Evolutionary conservation across 352 stramenopile genomes (phyloP), one percentile per base, ranked within the genome.

Genomic region (Globisporangium apiculatum): DNA sequence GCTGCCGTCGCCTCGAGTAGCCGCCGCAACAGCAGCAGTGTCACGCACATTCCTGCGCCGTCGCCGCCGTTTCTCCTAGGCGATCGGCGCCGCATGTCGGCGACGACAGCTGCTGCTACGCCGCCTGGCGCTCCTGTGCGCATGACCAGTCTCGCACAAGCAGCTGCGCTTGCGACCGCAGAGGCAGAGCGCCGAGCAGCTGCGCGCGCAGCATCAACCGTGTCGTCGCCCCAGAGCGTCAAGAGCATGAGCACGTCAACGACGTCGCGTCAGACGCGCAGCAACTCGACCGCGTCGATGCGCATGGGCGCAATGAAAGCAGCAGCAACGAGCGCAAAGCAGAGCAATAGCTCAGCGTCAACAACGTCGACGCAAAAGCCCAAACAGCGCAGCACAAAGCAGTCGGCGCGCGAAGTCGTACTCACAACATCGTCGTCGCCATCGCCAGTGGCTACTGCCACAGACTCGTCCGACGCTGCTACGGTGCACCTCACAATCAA

Each of bases 401-500:
- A 49, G 14, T 41, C 52, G 41, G 31, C 40, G 42, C 47, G 53
- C 37, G 54, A 51, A 37, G 31, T 57, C 7, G 62, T 73, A 37
- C 71, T 71, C 60, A 57, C 62, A 37, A 63, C 51, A 31, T 38
- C 62, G 0, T 11, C 58, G 35, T 45, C 58, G 43, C 24, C 54
- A 46, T 57, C 37, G 42, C 3, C 48, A 51, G 15, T n/a, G 8
- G 24, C 48, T 14, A 31, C 42, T 17, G 31, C 8, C 10, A 49
- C 48, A 18, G 31, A 10, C 4, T 17, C 37, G 4, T 17, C 4
- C 1, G 68, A 50, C 42, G 53, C 53, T 40, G 58, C 75, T 37
- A 59, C 68, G 31, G 68, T 93, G 58, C 66, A 71, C n/a, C 66
- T 93, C 14, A 56, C 36, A 11, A 64, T 75, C 38, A 60, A 69